Evolutionary conservation across 73 alveolate species (phyloP).

Genomic region (Paramecium tetraurelia): DNA sequence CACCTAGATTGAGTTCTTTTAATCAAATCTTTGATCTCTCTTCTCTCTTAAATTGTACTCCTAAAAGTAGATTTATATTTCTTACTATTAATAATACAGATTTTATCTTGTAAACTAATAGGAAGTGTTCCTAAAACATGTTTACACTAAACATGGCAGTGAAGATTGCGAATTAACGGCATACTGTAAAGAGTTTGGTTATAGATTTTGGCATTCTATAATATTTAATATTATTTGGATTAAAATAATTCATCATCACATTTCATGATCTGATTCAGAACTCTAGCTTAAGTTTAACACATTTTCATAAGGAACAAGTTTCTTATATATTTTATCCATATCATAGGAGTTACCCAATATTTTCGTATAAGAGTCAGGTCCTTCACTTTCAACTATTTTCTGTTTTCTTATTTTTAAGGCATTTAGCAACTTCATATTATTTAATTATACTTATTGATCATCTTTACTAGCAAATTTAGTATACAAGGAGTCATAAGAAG

Average conservation of each 20-base stretch:
- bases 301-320: neutral
- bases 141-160: neutral
- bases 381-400: neutral
- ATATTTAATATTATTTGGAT: neutral
- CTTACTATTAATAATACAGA: neutral
- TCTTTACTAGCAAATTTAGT: neutral
- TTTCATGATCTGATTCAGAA: conserved; percentile 13
- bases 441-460: neutral
- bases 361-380: neutral
- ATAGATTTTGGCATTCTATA: neutral
- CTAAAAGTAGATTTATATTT: neutral
- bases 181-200: neutral
- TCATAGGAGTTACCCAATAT: neutral
- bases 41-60: neutral
- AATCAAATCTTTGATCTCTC: neutral
- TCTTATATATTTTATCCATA: conserved; percentile 12
- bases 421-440: neutral
- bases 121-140: neutral
- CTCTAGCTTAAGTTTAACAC: neutral
- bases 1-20: neutral
- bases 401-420: neutral
- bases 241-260: neutral
- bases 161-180: neutral
- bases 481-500: conserved; percentile 5
- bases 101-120: neutral